Evolutionary conservation across 1,284 basidiomycete species (phyloP).

Genomic region (Hemileia vastatrix): DNA sequence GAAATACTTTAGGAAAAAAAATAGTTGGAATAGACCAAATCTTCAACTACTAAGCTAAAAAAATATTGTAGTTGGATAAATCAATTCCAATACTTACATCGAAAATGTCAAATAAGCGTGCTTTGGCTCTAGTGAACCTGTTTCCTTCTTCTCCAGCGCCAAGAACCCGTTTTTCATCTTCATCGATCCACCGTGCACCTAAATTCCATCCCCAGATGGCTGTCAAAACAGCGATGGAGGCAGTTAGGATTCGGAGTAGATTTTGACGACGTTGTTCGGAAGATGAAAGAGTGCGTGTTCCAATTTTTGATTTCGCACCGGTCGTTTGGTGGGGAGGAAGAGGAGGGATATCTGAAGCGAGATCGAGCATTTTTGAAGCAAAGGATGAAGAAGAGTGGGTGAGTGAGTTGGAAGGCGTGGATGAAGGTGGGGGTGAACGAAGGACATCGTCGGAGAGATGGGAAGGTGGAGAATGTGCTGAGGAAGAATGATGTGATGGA

Average conservation of each 20-base stretch:
- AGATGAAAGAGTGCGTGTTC: slow-evolving; percentile 40
- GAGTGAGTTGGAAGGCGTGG: slow-evolving; percentile 1
- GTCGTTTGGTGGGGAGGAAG: slow-evolving; percentile 28
- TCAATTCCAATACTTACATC: slow-evolving; percentile 28
- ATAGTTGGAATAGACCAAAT: background rate
- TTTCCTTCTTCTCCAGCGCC: slow-evolving; percentile 25
- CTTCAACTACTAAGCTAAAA: background rate
- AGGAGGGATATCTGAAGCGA: slow-evolving; percentile 29
- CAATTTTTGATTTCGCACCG: slow-evolving; percentile 39
- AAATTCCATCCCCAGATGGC: slow-evolving; percentile 35
- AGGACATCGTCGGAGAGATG: too few species aligned
- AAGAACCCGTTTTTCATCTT: slow-evolving; percentile 23
- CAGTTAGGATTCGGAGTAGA: slow-evolving; percentile 30
- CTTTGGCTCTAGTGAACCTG: slow-evolving; percentile 23
- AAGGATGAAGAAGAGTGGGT: slow-evolving; percentile 13
- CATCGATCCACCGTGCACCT: slow-evolving; percentile 38
- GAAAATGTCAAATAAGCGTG: slow-evolving; percentile 33
- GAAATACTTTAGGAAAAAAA: slow-evolving; percentile 57
- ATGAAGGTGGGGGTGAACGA: background rate
- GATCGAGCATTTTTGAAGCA: slow-evolving; percentile 17
- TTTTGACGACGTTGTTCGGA: slow-evolving; percentile 42
- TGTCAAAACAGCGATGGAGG: slow-evolving; percentile 28
- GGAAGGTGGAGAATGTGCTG: too few species aligned
- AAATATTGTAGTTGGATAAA: background rate
- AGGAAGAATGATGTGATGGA: too few species aligned